Base-by-base conservation (phyloP, 352 stramenopile genomes). In the Globisporangium perplexum region DNA sequence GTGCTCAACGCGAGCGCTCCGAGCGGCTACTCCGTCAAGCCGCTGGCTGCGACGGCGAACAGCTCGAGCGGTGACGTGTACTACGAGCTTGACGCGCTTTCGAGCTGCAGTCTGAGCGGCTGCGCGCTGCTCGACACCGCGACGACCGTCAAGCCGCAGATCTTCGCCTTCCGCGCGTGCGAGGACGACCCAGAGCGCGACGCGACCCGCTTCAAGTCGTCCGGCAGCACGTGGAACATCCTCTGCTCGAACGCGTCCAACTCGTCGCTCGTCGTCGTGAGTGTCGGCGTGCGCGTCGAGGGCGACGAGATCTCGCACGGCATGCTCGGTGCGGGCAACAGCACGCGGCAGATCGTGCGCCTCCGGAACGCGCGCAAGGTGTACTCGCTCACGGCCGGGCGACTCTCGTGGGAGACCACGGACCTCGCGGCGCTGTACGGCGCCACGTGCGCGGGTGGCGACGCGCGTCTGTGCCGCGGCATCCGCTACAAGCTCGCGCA, bases 351-450 rank as follows among this genome's bases (percentile, higher is more conserved):
- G 7, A n/a, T 24, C 22, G 15, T 50, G 6, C 52, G 43, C 17
- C 43, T 58, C 7, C 51, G 45, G 30, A 70, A 67, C 31, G 28
- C 62, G 7, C 51, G 64, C 38, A 68, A 65, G n/a, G 18, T 68
- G 15, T 63, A 56, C 43, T 55, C 64, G 26, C 42, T 65, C 49
- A 71, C 60, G 18, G 28, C 63, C 26, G 55, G 64, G 0, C 64
- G 53, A 1, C 42, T 68, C 8, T 38, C 55, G 20, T 68, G 64
- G 59, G 10, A 47, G 24, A 12, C 47, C 0, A 28, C 43, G 26
- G 30, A 71, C 45, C 53, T 71, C 11, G 23, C 50, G 11, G 24
- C 18, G 12, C n/a, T 45, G 20, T 64, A 58, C 39, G 18, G 58
- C 18, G 62, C 62, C 1, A 30, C 50, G 20, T 65, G 58, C 23